Base-by-base conservation (phyloP, 1,284 basidiomycete species). In the Ganoderma lingzhi region DNA sequence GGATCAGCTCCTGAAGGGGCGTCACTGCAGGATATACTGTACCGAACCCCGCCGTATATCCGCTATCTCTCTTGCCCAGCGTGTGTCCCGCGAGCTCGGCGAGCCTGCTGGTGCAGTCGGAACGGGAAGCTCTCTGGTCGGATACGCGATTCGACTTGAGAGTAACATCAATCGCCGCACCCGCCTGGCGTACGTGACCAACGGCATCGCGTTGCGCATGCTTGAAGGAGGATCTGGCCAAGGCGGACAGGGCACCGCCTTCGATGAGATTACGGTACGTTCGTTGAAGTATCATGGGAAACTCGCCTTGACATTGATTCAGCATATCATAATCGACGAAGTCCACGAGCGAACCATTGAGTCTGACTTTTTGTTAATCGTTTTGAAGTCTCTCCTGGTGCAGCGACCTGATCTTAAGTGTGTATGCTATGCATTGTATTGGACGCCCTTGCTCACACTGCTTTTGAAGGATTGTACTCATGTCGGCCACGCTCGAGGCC, bases 11-110 rank as follows among this genome's bases (percentile, higher is more conserved):
- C 88, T 91, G 6, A 87, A 87, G 68, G 97, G 97, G 23, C 88
- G 87, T 74, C 87, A 90, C 63, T 98, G 96, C 84, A 97, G 94
- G 80, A 95, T 99, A 74, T 96, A 92, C 76, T 98, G 97, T 73
- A 99, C 97, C 2, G 97, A 99, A 76, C 98, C 98, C 1, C 88
- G 98, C 35, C 91, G 97, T 67, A 99, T 99, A 76, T 98, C 96
- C 67, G 97, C 98, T 1, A 96, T 99, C 63, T 99, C 98, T 0
- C 88, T 99, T 4, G 97, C 98, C 0, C 96, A 98, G 76, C 93
- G 97, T 70, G 97, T 99, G 14, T 97, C 97, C 17, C 88, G 89
- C 63, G 98, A 99, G 81, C 84, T 99, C 6, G 98, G 98, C 3
- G 98, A 99, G 77, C 82, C 89, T 14, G 87, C 90, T 0, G 93